Percentiles rank a stretch among this genome's conserved stretches.
These are phyloP conservation scores for Blattamonas nauphoetae DNA, from an alignment of 78 protist species.

Conservation along the genomic window DNA sequence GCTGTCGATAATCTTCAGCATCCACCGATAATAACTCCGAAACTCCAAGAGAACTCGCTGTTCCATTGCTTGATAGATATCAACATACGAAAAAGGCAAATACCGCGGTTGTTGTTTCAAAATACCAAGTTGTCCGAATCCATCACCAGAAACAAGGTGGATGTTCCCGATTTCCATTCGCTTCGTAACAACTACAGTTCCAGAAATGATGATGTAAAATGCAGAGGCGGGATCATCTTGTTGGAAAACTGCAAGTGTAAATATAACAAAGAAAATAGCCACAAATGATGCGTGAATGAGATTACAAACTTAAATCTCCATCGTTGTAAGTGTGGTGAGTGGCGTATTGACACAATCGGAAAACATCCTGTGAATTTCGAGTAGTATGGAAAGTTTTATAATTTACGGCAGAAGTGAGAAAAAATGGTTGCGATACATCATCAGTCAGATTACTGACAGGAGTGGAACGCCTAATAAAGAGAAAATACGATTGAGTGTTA, in stretches of 20 bases:
- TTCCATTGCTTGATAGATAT: too few species aligned
- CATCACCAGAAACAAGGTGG: neutral
- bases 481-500: neutral
- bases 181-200: neutral
- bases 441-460: neutral
- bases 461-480: neutral
- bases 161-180: neutral
- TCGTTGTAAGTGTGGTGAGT: neutral
- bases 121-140: neutral
- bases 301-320: neutral
- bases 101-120: neutral
- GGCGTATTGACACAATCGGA: neutral
- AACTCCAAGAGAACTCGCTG: too few species aligned
- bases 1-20: neutral
- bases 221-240: neutral
- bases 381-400: too few species aligned
- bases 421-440: neutral
- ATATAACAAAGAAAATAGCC: neutral
- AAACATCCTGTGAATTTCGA: neutral
- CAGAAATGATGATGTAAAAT: neutral
- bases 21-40: neutral
- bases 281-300: too few species aligned
- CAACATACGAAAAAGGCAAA: too few species aligned
- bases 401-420: too few species aligned
- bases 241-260: neutral